phyloP scores from a whole-genome alignment of 208 protist genomes.

The Lotmaria passim region DNA sequence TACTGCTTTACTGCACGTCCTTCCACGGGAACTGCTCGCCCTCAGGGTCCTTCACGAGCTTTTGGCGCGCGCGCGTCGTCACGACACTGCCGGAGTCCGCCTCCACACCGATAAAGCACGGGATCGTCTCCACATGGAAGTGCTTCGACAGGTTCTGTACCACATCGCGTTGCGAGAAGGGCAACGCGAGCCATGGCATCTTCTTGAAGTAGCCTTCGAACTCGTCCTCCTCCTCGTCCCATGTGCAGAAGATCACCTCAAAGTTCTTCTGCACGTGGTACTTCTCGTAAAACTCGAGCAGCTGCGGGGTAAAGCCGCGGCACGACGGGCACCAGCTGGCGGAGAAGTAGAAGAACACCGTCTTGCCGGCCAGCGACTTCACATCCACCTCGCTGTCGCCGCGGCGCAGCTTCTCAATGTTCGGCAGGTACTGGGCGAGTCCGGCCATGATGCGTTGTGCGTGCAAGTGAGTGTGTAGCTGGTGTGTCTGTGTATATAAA shows the following conservation, averaged over 20 bases:
- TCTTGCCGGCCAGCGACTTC: conserved; percentile 57
- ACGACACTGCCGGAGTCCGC: conserved; percentile 75
- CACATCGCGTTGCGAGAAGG: conserved; percentile 52
- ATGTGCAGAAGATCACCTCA: conserved; percentile 82
- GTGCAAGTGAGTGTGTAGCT: not conserved
- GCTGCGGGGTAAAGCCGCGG: conserved; percentile 89
- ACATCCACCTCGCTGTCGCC: conserved; percentile 8
- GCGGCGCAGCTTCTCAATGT: conserved; percentile 15
- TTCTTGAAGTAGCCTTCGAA: conserved; percentile 75
- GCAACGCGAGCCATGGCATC: conserved; percentile 84
- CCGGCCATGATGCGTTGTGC: conserved; percentile 11
- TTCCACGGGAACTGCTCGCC: conserved; percentile 74
- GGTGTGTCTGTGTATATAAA: too few species aligned
- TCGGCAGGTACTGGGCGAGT: conserved; percentile 13
- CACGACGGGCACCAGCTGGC: conserved; percentile 95
- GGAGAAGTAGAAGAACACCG: conserved; percentile 90
- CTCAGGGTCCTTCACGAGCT: conserved; percentile 70
- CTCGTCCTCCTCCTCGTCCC: conserved; percentile 80
- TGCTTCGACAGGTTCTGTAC: conserved; percentile 51
- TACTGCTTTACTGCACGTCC: conserved; percentile 13
- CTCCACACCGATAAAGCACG: conserved; percentile 75
- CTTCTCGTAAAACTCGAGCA: conserved; percentile 85
- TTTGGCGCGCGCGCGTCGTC: conserved; percentile 55
- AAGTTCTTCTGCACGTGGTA: conserved; percentile 79
- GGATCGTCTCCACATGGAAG: conserved; percentile 76